Percentiles rank a stretch among this genome's conserved stretches.
Evolutionary conservation across 2,329 filamentous ascomycete species (phyloP).

Genomic region (Trichophyton benhamiae): DNA sequence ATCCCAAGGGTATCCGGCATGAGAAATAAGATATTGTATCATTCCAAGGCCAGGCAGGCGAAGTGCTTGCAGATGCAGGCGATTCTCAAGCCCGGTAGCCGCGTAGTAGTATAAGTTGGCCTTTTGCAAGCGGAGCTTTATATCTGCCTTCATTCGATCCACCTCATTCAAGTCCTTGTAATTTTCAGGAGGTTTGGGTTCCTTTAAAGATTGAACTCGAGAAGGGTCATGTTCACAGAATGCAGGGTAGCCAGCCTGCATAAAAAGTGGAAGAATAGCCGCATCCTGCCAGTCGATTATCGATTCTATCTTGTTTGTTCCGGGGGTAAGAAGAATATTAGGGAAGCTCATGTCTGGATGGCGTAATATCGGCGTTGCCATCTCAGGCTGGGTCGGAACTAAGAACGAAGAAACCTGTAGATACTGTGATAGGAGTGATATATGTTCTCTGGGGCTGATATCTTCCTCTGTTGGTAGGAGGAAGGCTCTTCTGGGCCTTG

Average conservation of each 20-base stretch:
- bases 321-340: conserved; percentile 9
- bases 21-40: conserved; percentile 9
- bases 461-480: conserved; percentile 9
- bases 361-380: conserved; percentile 3
- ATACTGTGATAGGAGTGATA: conserved; percentile 9
- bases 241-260: conserved; percentile 10
- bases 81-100: conserved; percentile 8
- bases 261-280: conserved; percentile 8
- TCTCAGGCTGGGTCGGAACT: background rate
- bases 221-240: conserved; percentile 10
- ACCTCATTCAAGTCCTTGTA: conserved; percentile 1
- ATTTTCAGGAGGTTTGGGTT: conserved; percentile 6
- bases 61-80: conserved; percentile 1
- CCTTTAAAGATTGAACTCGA: conserved; percentile 1
- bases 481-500: conserved; percentile 8
- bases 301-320: conserved; percentile 8
- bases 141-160: conserved; percentile 4
- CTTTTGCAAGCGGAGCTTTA: conserved; percentile 7
- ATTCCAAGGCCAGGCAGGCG: conserved; percentile 3
- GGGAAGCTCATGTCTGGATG: conserved; percentile 9
- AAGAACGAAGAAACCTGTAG: background rate
- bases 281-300: conserved; percentile 13
- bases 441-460: conserved; percentile 10
- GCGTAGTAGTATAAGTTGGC: conserved; percentile 11
- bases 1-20: conserved; percentile 12